Percentiles rank a stretch among this genome's conserved stretches.
phyloP scores from a whole-genome alignment of 2,329 filamentous ascomycete genomes.

The Macrophomina pseudophaseolina region DNA sequence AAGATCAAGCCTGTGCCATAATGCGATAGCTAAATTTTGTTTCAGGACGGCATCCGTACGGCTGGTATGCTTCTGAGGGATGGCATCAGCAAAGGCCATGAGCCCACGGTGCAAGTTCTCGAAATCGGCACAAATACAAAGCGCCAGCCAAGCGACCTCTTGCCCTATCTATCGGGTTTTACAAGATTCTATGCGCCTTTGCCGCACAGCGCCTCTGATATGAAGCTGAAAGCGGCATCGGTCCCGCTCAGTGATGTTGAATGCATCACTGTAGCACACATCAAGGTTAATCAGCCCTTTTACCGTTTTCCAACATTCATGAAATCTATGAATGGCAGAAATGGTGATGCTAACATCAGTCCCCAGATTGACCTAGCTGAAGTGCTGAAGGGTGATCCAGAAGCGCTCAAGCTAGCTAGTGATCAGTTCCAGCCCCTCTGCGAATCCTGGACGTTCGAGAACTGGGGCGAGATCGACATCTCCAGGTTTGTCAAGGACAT shows the following conservation, averaged over 20 bases:
- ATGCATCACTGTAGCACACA: conserved; percentile 74
- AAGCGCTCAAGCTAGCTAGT: conserved; percentile 65
- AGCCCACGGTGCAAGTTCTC: conserved; percentile 76
- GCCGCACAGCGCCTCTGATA: conserved; percentile 68
- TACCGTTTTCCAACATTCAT: conserved; percentile 44
- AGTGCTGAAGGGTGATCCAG: conserved; percentile 48
- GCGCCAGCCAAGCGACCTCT: conserved; percentile 79
- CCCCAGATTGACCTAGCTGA: conserved; percentile 45
- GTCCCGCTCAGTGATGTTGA: conserved; percentile 81
- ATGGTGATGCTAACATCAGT: conserved; percentile 46
- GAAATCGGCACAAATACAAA: conserved; percentile 74
- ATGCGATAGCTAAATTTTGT: background rate
- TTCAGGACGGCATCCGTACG: conserved; percentile 76
- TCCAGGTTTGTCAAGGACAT: conserved; percentile 77
- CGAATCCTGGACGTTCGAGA: conserved; percentile 72
- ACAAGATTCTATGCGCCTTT: conserved; percentile 70
- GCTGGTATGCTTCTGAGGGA: conserved; percentile 81
- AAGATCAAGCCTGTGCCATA: conserved; percentile 14
- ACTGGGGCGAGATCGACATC: conserved; percentile 87
- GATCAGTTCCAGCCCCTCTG: conserved; percentile 72
- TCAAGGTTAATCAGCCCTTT: conserved; percentile 55
- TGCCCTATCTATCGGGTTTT: conserved; percentile 80
- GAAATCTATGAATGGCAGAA: conserved; percentile 52
- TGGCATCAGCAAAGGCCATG: conserved; percentile 68
- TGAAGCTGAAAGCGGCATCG: conserved; percentile 70